Base-by-base conservation (phyloP, 129 eudicot species). In the Artemisia tridentata region DNA sequence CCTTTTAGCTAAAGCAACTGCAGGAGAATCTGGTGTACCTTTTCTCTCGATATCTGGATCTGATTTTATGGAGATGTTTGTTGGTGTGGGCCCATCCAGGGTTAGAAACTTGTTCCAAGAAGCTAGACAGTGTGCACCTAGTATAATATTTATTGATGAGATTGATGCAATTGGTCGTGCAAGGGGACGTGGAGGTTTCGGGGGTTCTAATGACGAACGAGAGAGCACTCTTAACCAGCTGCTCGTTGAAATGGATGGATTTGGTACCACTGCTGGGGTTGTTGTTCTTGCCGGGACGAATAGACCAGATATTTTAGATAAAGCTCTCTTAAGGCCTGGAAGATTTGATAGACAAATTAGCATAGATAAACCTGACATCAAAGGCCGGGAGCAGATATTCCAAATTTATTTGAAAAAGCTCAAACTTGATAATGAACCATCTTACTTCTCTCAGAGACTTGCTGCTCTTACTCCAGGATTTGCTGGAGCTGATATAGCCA, bases 11-110 rank as follows among this genome's bases (percentile, higher is more conserved):
- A 92, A 86, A 79, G 98, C 98, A 75, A 89, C 95, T 23, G 98
- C 98, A 21, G 98, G 98, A 15, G 98, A 92, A 83, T 86, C 98
- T 0, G 91, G 84, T 47, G 98, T 92, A 31, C 98, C 98, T 19
- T 93, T 93, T 47, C 84, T 93, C 11, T 86, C 96, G 17, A 87
- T 87, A 41, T 85, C 96, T 25, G 98, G 96, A 69, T 89, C 96
- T 0, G 98, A 93, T 75, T 93, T 93, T 51, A 87, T 89, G 92
- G 98, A 93, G 76, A 87, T 93, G 98, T 93, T 89, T 80, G 96
- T 89, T 16, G 98, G 98, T 43, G 98, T 93, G 69, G 98, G 98
- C 14, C 90, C 98, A 11, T 87, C 96, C n/a, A 87, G 98, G 82
- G 98, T 93, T 15, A 77, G 98, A 79, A 87, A 85, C 79, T 80